Base-by-base conservation (phyloP, 805 yeast species). In the Candida tallmaniae region DNA sequence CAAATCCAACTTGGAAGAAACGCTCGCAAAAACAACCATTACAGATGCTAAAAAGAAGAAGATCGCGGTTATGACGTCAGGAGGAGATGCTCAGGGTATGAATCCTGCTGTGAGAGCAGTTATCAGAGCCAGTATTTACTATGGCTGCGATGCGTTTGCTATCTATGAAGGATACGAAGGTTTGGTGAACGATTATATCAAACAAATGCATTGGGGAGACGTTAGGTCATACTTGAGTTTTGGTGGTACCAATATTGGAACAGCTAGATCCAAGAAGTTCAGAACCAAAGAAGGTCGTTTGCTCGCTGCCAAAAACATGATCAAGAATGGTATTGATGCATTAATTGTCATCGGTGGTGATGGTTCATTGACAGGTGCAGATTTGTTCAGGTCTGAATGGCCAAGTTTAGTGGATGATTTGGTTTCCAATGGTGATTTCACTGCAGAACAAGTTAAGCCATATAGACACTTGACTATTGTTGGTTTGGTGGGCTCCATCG, bases 81-180 rank as follows among this genome's bases (percentile, higher is more conserved):
- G 89, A 39, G 89, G 89, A 47, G 89, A 81, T 51, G 80, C 87
- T 19, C 89, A 83, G 6, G 89, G 89, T 44, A 81, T 81, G 89
- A 79, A 80, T 52, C 80, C 87, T 3, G 79, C 77, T 23, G 88
- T 81, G 16, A 62, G 88, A 41, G 85, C 87, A 3, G 82, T 81
- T 29, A 79, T 81, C 4, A 61, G 89, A 39, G 72, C 86, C 0
- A 78, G 81, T n/a, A 73, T 81, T 39, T 71, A 62, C 56, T 66
- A 65, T 35, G 83, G 79, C 3, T 81, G 87, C 52, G 76, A 73
- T 47, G 78, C 79, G 1, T 81, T 65, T 53, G 87, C 80, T 0
- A 70, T 80, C 27, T 76, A 75, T 61, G 89, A 81, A 59, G 89
- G 89, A 38, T 81, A 81, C 52, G 78, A 78, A 38, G 89, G 89